Evolutionary conservation across 2,329 filamentous ascomycete species (phyloP).

Genomic region (Teratosphaeria epicoccoides): DNA sequence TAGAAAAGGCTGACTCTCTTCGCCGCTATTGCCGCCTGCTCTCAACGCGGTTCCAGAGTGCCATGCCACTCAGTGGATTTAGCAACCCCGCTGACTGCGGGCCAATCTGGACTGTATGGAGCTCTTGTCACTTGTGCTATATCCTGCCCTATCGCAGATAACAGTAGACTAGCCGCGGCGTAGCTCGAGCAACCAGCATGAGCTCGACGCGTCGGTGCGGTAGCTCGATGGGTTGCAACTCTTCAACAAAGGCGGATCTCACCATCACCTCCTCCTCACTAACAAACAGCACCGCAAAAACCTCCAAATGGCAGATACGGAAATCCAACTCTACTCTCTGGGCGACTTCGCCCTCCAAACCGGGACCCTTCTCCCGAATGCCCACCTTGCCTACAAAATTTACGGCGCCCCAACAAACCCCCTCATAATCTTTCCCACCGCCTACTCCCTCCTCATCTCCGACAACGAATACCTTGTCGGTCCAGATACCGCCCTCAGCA

Average conservation of each 20-base stretch:
- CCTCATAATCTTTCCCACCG: slow-evolving; percentile 65
- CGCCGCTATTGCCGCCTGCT: no score
- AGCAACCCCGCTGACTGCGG: no score
- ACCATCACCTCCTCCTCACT: background rate
- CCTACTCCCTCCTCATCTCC: slow-evolving; percentile 59
- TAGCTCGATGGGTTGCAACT: background rate
- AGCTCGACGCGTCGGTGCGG: background rate
- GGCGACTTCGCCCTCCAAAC: slow-evolving; percentile 46
- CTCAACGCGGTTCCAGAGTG: no score
- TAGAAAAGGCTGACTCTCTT: no score
- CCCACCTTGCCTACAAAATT: slow-evolving; percentile 67
- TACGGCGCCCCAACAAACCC: slow-evolving; percentile 54
- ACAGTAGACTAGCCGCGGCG: no score
- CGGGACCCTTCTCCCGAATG: slow-evolving; percentile 50
- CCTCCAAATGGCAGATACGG: background rate
- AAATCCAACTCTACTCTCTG: slow-evolving; percentile 29
- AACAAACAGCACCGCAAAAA: no score
- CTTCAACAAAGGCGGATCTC: background rate
- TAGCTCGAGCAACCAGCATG: no score
- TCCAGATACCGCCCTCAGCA: slow-evolving; percentile 52
- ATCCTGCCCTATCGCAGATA: no score
- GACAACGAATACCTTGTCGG: slow-evolving; percentile 70
- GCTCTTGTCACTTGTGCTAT: no score
- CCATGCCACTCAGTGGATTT: no score
- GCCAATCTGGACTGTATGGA: no score